Percentiles rank a stretch among this genome's conserved stretches.
Evolutionary conservation across 208 protist genomes (phyloP).

Genomic region (Acanthamoeba lenticulata): DNA sequence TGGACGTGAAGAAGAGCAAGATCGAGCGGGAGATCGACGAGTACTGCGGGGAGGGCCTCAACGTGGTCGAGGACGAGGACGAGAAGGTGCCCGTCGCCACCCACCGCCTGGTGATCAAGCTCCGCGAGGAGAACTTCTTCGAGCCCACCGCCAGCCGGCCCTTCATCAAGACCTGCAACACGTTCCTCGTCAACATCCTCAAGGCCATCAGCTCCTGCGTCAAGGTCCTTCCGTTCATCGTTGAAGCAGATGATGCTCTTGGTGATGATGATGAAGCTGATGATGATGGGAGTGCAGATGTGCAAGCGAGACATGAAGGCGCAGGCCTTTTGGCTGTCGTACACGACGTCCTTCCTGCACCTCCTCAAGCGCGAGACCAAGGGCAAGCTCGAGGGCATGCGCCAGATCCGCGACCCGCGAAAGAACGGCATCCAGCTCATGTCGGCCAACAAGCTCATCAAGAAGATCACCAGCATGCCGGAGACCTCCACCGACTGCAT

Average conservation of each 20-base stretch:
- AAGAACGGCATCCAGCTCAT: slow-evolving; percentile 64
- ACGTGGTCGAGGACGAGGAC: slow-evolving; percentile 38
- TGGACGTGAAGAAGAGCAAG: slow-evolving; percentile 42
- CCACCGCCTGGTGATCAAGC: not conserved
- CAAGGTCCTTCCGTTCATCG: not conserved
- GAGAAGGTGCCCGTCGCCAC: slow-evolving; percentile 55
- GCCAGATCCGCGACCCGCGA: not conserved
- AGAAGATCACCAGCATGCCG: slow-evolving; percentile 57
- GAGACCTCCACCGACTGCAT: slow-evolving; percentile 37
- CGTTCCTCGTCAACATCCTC: slow-evolving; percentile 21
- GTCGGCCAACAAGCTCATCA: slow-evolving; percentile 60
- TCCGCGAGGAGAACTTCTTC: slow-evolving; percentile 28
- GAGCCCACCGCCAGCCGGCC: slow-evolving; percentile 14
- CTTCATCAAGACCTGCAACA: slow-evolving; percentile 56
- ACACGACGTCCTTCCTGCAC: slow-evolving; percentile 36
- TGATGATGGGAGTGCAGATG: not conserved
- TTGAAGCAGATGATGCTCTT: not conserved
- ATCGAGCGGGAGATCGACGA: slow-evolving; percentile 18
- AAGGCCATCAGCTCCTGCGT: slow-evolving; percentile 47
- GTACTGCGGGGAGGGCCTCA: slow-evolving; percentile 42
- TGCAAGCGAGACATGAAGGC: slow-evolving; percentile 52
- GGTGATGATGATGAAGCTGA: not conserved
- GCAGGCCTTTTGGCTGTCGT: slow-evolving; percentile 57
- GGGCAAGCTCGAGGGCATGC: slow-evolving; percentile 53
- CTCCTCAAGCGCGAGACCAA: slow-evolving; percentile 43